phyloP scores from a whole-genome alignment of 345 rosid species.

The Camelina laxa region DNA sequence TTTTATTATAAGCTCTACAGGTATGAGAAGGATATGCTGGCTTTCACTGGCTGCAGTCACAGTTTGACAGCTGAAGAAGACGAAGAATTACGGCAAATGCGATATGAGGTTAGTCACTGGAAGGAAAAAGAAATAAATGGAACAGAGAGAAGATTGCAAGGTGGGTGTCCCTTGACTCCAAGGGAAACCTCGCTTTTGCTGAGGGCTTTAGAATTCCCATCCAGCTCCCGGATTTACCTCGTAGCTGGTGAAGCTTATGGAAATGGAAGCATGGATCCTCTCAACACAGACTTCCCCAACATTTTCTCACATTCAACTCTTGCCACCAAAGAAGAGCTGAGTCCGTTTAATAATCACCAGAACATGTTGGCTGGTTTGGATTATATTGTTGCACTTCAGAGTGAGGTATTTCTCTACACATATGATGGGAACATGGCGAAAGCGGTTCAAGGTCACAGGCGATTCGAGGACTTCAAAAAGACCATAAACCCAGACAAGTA shows the following conservation, averaged over 20 bases:
- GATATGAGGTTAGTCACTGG: slow-evolving; percentile 87
- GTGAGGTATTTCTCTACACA: slow-evolving; percentile 85
- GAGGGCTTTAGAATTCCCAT: slow-evolving; percentile 76
- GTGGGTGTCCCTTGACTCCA: slow-evolving; percentile 93
- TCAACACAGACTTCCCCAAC: slow-evolving; percentile 66
- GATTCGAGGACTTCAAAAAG: slow-evolving; percentile 83
- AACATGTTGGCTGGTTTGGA: slow-evolving; percentile 96
- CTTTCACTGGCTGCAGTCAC: slow-evolving; percentile 98
- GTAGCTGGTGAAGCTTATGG: slow-evolving; percentile 99
- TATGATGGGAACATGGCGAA: slow-evolving; percentile 98
- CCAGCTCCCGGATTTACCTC: slow-evolving; percentile 81
- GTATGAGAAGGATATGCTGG: slow-evolving; percentile 98
- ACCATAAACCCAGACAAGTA: slow-evolving; percentile 93
- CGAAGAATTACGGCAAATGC: slow-evolving; percentile 76
- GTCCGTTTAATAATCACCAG: slow-evolving; percentile 78
- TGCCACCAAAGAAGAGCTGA: slow-evolving; percentile 71
- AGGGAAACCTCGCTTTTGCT: slow-evolving; percentile 91
- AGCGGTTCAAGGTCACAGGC: slow-evolving; percentile 95
- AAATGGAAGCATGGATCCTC: slow-evolving; percentile 78
- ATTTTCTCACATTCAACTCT: slow-evolving; percentile 90
- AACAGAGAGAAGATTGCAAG: slow-evolving; percentile 85
- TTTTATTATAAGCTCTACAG: slow-evolving; percentile 45
- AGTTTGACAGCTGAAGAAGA: slow-evolving; percentile 80
- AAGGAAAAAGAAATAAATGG: slow-evolving; percentile 95
- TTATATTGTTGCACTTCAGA: slow-evolving; percentile 84